Conservation (phyloP, 345 rosid species). For the Draba incana region DNA sequence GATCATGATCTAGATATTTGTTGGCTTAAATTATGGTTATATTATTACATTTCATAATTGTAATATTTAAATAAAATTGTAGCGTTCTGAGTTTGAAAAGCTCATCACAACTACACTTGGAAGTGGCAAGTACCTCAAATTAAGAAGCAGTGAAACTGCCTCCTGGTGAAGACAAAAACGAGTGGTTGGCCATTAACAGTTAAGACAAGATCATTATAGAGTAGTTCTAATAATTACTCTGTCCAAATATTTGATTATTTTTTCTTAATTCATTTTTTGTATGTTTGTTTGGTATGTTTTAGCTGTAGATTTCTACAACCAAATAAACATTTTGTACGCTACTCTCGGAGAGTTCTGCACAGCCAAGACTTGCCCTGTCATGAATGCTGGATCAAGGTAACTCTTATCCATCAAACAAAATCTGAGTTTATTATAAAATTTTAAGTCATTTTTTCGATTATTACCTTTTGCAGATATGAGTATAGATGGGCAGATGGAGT, state of each 20-base stretch:
- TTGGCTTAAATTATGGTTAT: not conserved
- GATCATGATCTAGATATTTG: not conserved
- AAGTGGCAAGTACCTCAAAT: slow-evolving; percentile 72
- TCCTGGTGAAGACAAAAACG: slow-evolving; percentile 84
- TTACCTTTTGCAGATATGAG: slow-evolving; percentile 58
- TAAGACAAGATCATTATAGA: slow-evolving; percentile 30
- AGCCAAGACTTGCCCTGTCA: slow-evolving; percentile 75
- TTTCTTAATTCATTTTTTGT: not conserved
- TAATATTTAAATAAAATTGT: slow-evolving; percentile 30
- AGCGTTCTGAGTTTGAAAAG: slow-evolving; percentile 75
- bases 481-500: slow-evolving; percentile 94
- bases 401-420: slow-evolving; percentile 4
- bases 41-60: not conserved
- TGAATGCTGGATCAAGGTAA: slow-evolving; percentile 96
- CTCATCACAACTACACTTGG: slow-evolving; percentile 71
- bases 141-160: slow-evolving; percentile 93
- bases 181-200: slow-evolving; percentile 94
- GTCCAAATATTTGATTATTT: not conserved
- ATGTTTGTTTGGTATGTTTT: slow-evolving; percentile 36
- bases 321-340: slow-evolving; percentile 74
- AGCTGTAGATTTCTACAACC: slow-evolving; percentile 96
- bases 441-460: not conserved
- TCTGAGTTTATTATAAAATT: not conserved
- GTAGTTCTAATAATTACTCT: not conserved
- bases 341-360: slow-evolving; percentile 89